phyloP scores from a whole-genome alignment of 2,329 filamentous ascomycete species.

The Fusarium vanettenii region DNA sequence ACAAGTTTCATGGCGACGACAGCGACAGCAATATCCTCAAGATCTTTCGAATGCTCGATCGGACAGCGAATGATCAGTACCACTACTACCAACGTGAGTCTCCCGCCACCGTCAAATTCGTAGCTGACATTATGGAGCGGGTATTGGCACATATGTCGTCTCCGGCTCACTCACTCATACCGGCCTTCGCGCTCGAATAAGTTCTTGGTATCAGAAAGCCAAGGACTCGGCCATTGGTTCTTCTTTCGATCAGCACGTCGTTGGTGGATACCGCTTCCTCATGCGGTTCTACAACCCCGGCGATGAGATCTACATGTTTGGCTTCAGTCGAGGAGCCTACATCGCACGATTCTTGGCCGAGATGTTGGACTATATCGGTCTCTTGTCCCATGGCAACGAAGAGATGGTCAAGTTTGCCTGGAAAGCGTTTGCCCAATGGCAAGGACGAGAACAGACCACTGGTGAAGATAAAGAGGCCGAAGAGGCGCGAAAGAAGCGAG shows the following conservation, averaged over 20 bases:
- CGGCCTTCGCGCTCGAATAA: conserved; percentile 65
- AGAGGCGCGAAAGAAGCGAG: conserved; percentile 52
- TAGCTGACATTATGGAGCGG: conserved; percentile 55
- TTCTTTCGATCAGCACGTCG: conserved; percentile 85
- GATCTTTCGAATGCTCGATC: conserved; percentile 76
- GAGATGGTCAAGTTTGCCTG: conserved; percentile 87
- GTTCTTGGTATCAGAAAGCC: conserved; percentile 76
- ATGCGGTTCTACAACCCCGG: conserved; percentile 77
- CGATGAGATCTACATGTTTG: conserved; percentile 78
- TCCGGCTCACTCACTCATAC: conserved; percentile 70
- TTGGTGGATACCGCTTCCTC: conserved; percentile 83
- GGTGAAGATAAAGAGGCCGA: conserved; percentile 55
- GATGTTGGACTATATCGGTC: conserved; percentile 85
- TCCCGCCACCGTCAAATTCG: accelerated
- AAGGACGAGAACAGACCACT: conserved; percentile 65
- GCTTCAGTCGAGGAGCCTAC: conserved; percentile 79
- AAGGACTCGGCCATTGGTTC: conserved; percentile 85
- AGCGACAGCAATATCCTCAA: conserved; percentile 76
- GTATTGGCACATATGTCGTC: conserved; percentile 79
- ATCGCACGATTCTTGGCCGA: conserved; percentile 82
- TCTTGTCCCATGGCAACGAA: conserved; percentile 84
- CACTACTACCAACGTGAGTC: conserved; percentile 72
- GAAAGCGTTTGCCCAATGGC: conserved; percentile 83
- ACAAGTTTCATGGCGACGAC: conserved; percentile 72
- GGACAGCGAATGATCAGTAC: conserved; percentile 70